Evolutionary conservation across 192 early-diverging fungal genomes (phyloP).

Genomic region (Backusella circina): DNA sequence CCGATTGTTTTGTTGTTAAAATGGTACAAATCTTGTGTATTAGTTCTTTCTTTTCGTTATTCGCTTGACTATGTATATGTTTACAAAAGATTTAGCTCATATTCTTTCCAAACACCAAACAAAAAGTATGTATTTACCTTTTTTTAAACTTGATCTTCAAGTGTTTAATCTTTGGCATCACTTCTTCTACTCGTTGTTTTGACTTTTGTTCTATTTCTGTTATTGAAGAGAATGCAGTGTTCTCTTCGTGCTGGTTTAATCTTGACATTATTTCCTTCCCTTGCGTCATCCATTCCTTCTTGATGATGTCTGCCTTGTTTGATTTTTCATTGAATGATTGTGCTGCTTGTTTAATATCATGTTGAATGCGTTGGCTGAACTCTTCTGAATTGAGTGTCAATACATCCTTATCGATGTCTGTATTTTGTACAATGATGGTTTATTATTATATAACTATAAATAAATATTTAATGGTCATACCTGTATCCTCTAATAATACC

Average conservation of each 20-base stretch:
- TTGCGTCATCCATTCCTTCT: background rate
- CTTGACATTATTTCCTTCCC: background rate
- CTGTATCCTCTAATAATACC: background rate
- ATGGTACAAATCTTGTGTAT: background rate
- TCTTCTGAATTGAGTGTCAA: background rate
- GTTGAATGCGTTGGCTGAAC: background rate
- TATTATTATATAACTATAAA: too few species aligned
- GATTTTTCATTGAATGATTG: background rate
- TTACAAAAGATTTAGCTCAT: too few species aligned
- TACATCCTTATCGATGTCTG: background rate
- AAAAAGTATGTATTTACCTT: background rate
- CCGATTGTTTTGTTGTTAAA: background rate
- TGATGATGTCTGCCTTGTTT: background rate
- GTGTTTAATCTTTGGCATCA: background rate
- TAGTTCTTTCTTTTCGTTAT: background rate
- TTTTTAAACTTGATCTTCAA: background rate
- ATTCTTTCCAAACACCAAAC: too few species aligned
- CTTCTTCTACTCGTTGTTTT: background rate
- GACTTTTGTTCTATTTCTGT: background rate
- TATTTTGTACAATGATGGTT: too few species aligned
- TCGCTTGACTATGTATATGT: background rate
- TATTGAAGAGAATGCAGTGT: background rate
- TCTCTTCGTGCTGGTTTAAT: background rate
- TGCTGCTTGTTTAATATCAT: background rate
- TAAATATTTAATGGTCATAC: too few species aligned